Base-by-base conservation (phyloP, 2,329 filamentous ascomycete genomes). In the Pseudocercospora ulei region DNA sequence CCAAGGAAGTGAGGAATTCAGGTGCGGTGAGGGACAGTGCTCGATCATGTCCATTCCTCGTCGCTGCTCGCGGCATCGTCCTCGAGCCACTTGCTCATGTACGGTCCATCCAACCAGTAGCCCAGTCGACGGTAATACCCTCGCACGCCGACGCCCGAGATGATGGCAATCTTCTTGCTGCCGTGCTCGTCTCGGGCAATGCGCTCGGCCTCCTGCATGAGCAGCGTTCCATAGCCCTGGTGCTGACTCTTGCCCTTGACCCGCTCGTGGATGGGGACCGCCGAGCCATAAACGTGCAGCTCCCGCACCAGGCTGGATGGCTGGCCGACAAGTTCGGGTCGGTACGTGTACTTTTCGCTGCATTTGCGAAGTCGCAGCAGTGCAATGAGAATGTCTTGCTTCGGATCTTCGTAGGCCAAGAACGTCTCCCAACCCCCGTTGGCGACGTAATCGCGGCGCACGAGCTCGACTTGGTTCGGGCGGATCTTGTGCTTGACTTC, bases 351-450 rank as follows among this genome's bases (percentile, higher is more conserved):
- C 55, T 83, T 88, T 51, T 80, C 73, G 1, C 81, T 87, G 62
- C 92, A 98, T 66, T 93, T 93, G 50, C 90, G 75, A 48, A 98
- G 65, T 11, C 90, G 78, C 40, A 98, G 71, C 22, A 98, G 68
- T 1, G 83, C 92, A 42, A 98, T 93, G 3, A 98, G 69, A 41
- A 98, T 98, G 60, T 98, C 90, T 61, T 98, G 90, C 67, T 95
- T 95, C 1, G 90, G 88, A 53, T 98, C 90, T 60, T 98, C 90
- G 57, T 98, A 98, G 1, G 90, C 87, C 3, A 98, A 69, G 65
- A 98, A 98, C 0, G 90, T 98, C 64, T 98, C 90, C 90, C 90
- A 98, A 14, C 90, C 92, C 24, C 82, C 87, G 59, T 98, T 98
- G 51, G 90, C 90, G 0, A 77, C 74, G 62, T 98, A 98, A 65